These are phyloP conservation scores for Blastomyces gilchristii DNA, from an alignment of 2,329 filamentous ascomycete genomes.

Conservation along the genomic window DNA sequence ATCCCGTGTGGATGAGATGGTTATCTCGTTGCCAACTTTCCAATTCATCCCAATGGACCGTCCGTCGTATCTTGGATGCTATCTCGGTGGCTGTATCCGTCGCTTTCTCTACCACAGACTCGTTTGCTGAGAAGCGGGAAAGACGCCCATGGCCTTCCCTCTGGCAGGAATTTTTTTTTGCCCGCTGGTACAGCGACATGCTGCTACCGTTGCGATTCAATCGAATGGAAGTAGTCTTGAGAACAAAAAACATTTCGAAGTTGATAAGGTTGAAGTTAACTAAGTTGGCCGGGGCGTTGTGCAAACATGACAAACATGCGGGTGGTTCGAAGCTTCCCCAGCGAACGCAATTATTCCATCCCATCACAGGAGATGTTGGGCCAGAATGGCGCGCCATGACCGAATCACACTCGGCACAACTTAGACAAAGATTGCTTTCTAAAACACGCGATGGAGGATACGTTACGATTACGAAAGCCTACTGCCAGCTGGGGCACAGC, in stretches of 20 bases:
- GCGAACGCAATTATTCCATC: background rate
- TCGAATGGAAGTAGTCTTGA: no score
- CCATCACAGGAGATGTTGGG: background rate
- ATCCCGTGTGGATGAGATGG: constrained; percentile 56
- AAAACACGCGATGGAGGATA: constrained; percentile 5
- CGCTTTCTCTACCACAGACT: background rate
- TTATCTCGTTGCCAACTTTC: constrained; percentile 53
- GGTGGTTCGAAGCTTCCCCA: constrained; percentile 8
- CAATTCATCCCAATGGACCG: constrained; percentile 44
- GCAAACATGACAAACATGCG: constrained; percentile 25
- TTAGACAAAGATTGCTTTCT: background rate
- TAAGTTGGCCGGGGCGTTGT: background rate
- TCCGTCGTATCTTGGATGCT: constrained; percentile 15
- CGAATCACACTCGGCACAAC: background rate
- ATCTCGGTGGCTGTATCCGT: background rate
- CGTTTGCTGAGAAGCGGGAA: background rate
- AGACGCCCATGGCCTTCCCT: background rate
- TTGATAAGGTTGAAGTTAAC: no score
- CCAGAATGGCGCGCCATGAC: background rate
- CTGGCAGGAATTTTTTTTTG: background rate
- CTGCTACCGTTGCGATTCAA: background rate
- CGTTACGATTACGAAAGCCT: constrained; percentile 9
- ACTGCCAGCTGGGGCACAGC: constrained; percentile 51
- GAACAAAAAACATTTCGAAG: background rate
- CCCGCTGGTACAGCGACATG: background rate